Evolutionary conservation across 2,329 filamentous ascomycete species (phyloP).

Genomic region (Albifimbria verrucaria): DNA sequence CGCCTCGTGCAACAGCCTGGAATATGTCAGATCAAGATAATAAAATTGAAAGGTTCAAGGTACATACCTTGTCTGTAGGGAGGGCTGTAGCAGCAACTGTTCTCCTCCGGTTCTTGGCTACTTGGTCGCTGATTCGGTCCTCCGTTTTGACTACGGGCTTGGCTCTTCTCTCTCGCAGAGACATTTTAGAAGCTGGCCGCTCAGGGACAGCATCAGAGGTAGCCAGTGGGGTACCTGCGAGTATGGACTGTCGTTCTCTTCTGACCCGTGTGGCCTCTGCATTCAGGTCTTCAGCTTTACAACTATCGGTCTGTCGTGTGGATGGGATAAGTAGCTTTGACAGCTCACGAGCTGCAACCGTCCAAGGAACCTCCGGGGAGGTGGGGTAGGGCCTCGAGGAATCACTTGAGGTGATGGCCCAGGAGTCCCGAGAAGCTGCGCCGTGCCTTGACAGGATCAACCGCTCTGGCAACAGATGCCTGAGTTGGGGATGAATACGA

Average conservation of each 20-base stretch:
- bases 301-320: conserved; percentile 72
- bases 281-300: conserved; percentile 73
- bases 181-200: conserved; percentile 59
- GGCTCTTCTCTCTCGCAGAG: conserved; percentile 68
- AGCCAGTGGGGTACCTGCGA: conserved; percentile 26
- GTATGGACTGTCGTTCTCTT: conserved; percentile 60
- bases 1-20: conserved; percentile 31
- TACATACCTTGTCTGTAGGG: conserved; percentile 25
- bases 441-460: conserved; percentile 63
- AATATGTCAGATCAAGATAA: conserved; percentile 4
- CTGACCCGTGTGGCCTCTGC: conserved; percentile 61
- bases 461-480: conserved; percentile 78
- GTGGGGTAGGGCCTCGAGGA: conserved; percentile 53
- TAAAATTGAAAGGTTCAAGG: neutral
- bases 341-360: conserved; percentile 76
- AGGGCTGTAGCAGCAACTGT: conserved; percentile 52
- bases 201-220: conserved; percentile 26
- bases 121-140: conserved; percentile 30
- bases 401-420: conserved; percentile 31
- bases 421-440: conserved; percentile 57
- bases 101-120: conserved; percentile 49
- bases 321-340: conserved; percentile 78
- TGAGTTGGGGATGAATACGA: conserved; percentile 87
- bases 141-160: conserved; percentile 53
- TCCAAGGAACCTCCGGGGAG: conserved; percentile 82